phyloP scores from a whole-genome alignment of 2,329 filamentous ascomycete genomes.

The Pezicula radicicola region DNA sequence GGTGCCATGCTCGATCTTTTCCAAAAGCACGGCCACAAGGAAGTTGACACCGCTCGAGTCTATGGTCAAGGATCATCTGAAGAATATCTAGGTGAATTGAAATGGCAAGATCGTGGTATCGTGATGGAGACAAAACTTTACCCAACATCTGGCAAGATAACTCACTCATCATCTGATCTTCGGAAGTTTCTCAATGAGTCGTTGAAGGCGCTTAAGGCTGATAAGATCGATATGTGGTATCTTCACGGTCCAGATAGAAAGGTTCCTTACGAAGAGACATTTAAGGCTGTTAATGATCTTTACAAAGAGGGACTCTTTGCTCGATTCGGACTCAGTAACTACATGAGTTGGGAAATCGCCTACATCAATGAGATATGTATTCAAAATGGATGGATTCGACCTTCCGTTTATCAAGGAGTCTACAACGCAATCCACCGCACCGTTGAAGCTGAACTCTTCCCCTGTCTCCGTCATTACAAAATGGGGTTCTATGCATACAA shows the following conservation, averaged over 20 bases:
- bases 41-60: conserved; percentile 65
- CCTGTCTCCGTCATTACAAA: conserved; percentile 56
- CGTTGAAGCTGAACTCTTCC: conserved; percentile 61
- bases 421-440: conserved; percentile 33
- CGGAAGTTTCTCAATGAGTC: conserved; percentile 50
- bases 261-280: conserved; percentile 24
- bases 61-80: conserved; percentile 66
- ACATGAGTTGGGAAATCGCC: conserved; percentile 36
- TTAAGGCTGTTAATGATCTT: conserved; percentile 28
- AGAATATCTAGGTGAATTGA: conserved; percentile 53
- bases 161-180: conserved; percentile 9
- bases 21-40: conserved; percentile 64
- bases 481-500: conserved; percentile 62
- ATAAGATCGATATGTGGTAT: conserved; percentile 33
- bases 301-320: conserved; percentile 30
- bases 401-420: conserved; percentile 31
- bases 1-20: conserved; percentile 62
- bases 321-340: conserved; percentile 61
- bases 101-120: conserved; percentile 58
- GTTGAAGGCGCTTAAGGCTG: conserved; percentile 49
- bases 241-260: conserved; percentile 25
- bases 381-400: conserved; percentile 29
- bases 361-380: conserved; percentile 29
- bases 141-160: conserved; percentile 26
- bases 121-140: conserved; percentile 56